Conservation (phyloP, 148 eudicot species). For the Drosera capensis region DNA sequence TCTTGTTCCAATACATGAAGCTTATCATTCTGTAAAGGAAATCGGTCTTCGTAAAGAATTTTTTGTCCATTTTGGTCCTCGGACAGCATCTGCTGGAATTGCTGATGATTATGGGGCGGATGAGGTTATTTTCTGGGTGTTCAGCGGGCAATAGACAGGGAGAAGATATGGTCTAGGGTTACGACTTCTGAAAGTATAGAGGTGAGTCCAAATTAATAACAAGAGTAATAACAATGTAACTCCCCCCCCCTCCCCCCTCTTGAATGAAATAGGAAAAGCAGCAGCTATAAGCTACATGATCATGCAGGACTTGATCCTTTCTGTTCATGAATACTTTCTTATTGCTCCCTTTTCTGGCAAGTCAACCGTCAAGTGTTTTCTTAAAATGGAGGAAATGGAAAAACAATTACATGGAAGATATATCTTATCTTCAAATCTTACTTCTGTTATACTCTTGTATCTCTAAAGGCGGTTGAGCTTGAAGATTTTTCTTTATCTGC, state of each 20-base stretch:
- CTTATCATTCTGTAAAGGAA: slow-evolving; percentile 52
- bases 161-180: slow-evolving; percentile 89
- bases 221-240: not conserved
- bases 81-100: slow-evolving; percentile 60
- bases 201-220: slow-evolving; percentile 21
- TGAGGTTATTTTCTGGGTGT: slow-evolving; percentile 88
- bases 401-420: too few species aligned
- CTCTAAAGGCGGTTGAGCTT: too few species aligned
- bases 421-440: too few species aligned
- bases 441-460: too few species aligned
- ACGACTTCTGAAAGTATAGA: slow-evolving; percentile 94
- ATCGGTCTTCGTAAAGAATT: slow-evolving; percentile 80
- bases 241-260: too few species aligned
- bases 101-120: slow-evolving; percentile 51
- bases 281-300: too few species aligned
- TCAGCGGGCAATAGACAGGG: slow-evolving; percentile 80
- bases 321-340: too few species aligned
- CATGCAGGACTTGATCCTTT: not conserved
- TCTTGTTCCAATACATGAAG: slow-evolving; percentile 57
- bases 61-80: slow-evolving; percentile 85
- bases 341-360: too few species aligned
- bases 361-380: too few species aligned
- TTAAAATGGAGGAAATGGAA: too few species aligned
- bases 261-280: not conserved
- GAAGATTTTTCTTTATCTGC: too few species aligned